phyloP scores from a whole-genome alignment of 116 monocot species.

The Dioscorea cayenensis region DNA sequence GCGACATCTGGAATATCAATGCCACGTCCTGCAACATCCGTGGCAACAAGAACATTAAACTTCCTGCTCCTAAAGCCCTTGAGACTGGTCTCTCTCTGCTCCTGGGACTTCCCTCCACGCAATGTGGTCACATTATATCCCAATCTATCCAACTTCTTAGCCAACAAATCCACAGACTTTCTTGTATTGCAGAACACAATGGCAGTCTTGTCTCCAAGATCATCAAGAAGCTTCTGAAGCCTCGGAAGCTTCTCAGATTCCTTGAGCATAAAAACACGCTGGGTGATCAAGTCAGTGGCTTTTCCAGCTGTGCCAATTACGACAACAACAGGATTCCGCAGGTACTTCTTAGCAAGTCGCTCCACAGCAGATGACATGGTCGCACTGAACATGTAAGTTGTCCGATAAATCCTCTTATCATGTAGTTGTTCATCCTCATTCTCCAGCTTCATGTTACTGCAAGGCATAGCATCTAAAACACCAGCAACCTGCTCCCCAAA shows the following conservation, averaged over 20 bases:
- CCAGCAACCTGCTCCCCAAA: slow-evolving; percentile 96
- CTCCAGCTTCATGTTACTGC: slow-evolving; percentile 90
- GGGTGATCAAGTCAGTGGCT: slow-evolving; percentile 87
- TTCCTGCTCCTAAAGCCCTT: slow-evolving; percentile 81
- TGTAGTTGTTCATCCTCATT: slow-evolving; percentile 95
- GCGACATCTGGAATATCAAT: slow-evolving; percentile 98
- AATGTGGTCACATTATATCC: slow-evolving; percentile 83
- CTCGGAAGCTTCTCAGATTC: slow-evolving; percentile 61
- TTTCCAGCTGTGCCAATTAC: slow-evolving; percentile 94
- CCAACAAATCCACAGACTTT: slow-evolving; percentile 71
- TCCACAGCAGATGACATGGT: slow-evolving; percentile 82
- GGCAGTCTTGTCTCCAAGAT: slow-evolving; percentile 84
- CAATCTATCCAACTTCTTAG: slow-evolving; percentile 72
- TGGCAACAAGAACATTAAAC: slow-evolving; percentile 90
- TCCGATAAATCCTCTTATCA: slow-evolving; percentile 85
- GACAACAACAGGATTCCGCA: slow-evolving; percentile 91
- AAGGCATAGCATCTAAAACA: slow-evolving; percentile 94
- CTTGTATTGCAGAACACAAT: slow-evolving; percentile 95
- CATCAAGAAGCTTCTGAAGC: slow-evolving; percentile 68
- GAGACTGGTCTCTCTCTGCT: slow-evolving; percentile 92
- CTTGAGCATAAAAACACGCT: slow-evolving; percentile 86
- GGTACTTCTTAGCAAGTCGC: slow-evolving; percentile 56
- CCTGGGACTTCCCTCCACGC: slow-evolving; percentile 93
- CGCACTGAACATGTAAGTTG: slow-evolving; percentile 99
- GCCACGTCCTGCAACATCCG: slow-evolving; percentile 91